Evolutionary conservation across 495 filamentous ascomycete species (phyloP), one percentile per base, ranked within the genome.

Genomic region (Friedmanniomyces endolithicus): DNA sequence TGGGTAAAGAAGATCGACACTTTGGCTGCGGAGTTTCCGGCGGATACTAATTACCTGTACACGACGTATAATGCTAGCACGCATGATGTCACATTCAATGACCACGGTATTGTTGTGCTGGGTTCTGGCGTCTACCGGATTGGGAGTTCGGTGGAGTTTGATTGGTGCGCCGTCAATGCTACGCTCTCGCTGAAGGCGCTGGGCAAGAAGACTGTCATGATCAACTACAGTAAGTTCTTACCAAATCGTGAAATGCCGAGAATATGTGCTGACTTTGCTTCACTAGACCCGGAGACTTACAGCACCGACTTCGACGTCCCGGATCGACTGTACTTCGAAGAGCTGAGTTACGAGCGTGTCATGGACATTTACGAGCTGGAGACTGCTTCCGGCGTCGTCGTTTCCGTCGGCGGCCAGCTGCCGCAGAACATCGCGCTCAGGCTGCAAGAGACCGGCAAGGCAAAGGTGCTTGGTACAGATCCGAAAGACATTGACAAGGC

Each of bases 281-380:
- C 27, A 31, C 12, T 25, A 40, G 92, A 94, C 68, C 89, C 89
- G 0, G 90, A 95, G 69, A 96, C 90, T 3, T 84, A 82, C 59
- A 78, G 72, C 49, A 97, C 92, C 45, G 90, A 97, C 71, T 94
- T 86, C 68, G 90, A 97, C 65, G 84, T 82, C 11, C 87, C 92
- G n/a, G 92, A 96, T 61, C 89, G 83, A 64, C 78, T 97, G 23
- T 97, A 97, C 71, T 97, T 97, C 63, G 90, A 97, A 68, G 90
- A 97, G 72, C 74, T 97, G 50, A 90, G 86, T 74, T 97, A 96
- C 65, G 90, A 97, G 74, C 82, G 88, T 64, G 90, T 95, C 35
- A 95, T 95, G 89, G 90, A 97, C 72, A 97, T 97, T 58, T 96
- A 95, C 68, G 90, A 96, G 68, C 77, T 97, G 17, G 90, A 97